Conservation (phyloP, 352 stramenopile species). For the Phytophthora sp. region DNA sequence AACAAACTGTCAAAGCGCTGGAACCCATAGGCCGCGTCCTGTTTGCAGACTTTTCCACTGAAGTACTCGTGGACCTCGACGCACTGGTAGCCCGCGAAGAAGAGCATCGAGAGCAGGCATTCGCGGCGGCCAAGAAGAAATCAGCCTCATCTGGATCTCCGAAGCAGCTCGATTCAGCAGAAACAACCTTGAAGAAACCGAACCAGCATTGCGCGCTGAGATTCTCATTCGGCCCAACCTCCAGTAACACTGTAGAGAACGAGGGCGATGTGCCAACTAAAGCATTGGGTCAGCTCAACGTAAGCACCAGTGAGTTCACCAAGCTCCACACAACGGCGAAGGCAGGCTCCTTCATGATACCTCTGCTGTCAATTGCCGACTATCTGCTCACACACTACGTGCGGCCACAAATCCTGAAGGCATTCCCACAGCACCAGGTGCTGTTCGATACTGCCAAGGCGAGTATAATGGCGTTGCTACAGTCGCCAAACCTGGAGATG, state of each 20-base stretch:
- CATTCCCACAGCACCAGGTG: constrained; percentile 62
- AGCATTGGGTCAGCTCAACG: constrained; percentile 32
- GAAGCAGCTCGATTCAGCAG: neutral
- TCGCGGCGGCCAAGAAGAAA: constrained; percentile 14
- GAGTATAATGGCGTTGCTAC: constrained; percentile 49
- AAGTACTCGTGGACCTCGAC: constrained; percentile 67
- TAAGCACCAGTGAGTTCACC: constrained; percentile 64
- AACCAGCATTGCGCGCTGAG: constrained; percentile 30
- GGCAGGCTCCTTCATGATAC: constrained; percentile 53
- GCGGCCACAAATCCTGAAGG: constrained; percentile 46
- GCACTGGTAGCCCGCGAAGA: constrained; percentile 56
- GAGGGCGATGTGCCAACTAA: neutral
- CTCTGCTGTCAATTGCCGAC: constrained; percentile 52
- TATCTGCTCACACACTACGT: constrained; percentile 45
- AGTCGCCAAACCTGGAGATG: constrained; percentile 50
- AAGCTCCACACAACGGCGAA: constrained; percentile 69
- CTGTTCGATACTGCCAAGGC: constrained; percentile 61
- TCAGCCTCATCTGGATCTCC: constrained; percentile 1
- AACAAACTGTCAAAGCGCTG: constrained; percentile 31
- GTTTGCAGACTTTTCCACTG: constrained; percentile 55
- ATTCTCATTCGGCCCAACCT: constrained; percentile 31
- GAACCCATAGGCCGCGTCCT: constrained; percentile 47
- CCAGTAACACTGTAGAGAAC: neutral
- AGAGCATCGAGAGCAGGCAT: constrained; percentile 20
- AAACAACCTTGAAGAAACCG: constrained; percentile 12